Conservation (phyloP, 148 eudicot species). For the Heliamphora exappendiculata region DNA sequence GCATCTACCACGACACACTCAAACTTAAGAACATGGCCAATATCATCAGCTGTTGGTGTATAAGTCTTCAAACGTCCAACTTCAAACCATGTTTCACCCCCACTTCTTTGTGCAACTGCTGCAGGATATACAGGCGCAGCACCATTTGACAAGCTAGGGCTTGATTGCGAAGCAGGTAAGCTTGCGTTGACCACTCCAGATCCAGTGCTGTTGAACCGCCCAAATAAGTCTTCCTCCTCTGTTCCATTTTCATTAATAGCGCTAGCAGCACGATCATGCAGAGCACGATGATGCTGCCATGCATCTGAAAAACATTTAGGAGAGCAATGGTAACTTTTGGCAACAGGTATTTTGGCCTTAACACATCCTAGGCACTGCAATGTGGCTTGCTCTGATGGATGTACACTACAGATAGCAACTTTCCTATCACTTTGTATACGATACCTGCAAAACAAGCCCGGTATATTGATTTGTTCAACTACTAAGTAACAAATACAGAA, state of each 20-base stretch:
- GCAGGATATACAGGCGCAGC: slow-evolving; percentile 66
- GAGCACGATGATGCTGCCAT: slow-evolving; percentile 96
- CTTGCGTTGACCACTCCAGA: slow-evolving; percentile 43
- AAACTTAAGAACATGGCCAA: slow-evolving; percentile 88
- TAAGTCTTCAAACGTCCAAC: slow-evolving; percentile 81
- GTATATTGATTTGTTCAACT: neutral
- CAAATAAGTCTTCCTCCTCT: slow-evolving; percentile 88
- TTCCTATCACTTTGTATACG: slow-evolving; percentile 92
- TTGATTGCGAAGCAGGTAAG: slow-evolving; percentile 59
- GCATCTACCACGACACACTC: slow-evolving; percentile 92
- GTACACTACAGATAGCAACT: slow-evolving; percentile 86
- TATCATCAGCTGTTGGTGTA: slow-evolving; percentile 90
- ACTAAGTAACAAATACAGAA: neutral
- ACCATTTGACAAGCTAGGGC: slow-evolving; percentile 56
- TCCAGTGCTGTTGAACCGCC: slow-evolving; percentile 69
- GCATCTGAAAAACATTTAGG: slow-evolving; percentile 96
- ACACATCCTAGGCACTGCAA: slow-evolving; percentile 91
- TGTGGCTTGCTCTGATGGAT: slow-evolving; percentile 97
- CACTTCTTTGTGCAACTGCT: slow-evolving; percentile 61
- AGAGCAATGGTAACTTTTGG: slow-evolving; percentile 95
- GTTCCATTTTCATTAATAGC: slow-evolving; percentile 80
- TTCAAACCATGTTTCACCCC: slow-evolving; percentile 96
- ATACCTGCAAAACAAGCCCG: slow-evolving; percentile 51
- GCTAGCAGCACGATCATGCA: slow-evolving; percentile 97
- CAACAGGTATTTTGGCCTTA: slow-evolving; percentile 80